These are phyloP conservation scores for Blastobotrys peoriensis DNA, from an alignment of 805 yeast genomes.

Conservation along the genomic window DNA sequence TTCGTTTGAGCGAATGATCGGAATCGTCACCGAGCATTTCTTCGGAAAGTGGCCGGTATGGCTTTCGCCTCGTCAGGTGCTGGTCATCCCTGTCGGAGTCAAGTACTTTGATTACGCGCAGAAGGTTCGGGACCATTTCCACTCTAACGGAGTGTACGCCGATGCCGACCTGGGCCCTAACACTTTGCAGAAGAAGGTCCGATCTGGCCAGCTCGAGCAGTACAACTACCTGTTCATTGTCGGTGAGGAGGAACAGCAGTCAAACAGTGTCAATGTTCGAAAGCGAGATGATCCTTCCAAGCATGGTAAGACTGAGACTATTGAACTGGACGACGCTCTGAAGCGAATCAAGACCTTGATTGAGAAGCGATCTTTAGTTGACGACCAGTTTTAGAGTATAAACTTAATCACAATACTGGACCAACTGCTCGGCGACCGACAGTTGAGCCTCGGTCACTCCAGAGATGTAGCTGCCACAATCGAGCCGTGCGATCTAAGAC, in stretches of 20 bases:
- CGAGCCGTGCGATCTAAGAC: too few relatives aligned
- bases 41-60: conserved; percentile 99
- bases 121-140: conserved; percentile 60
- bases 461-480: too few relatives aligned
- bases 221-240: conserved; percentile 95
- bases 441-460: too few relatives aligned
- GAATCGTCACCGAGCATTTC: conserved; percentile 94
- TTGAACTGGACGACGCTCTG: conserved; percentile 65
- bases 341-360: conserved; percentile 61
- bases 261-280: conserved; percentile 84
- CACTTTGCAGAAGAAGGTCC: conserved; percentile 96
- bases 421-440: too few relatives aligned
- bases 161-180: conserved; percentile 93
- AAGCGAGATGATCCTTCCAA: conserved; percentile 86
- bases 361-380: conserved; percentile 39
- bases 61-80: conserved; percentile 98
- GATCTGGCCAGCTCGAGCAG: conserved; percentile 90
- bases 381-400: conserved; percentile 9
- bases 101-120: conserved; percentile 88
- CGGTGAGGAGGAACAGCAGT: conserved; percentile 87
- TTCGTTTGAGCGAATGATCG: conserved; percentile 98
- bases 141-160: conserved; percentile 71
- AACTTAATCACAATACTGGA: too few relatives aligned
- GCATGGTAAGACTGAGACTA: conserved; percentile 83
- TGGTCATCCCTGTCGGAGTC: conserved; percentile 95